These are phyloP conservation scores for Drosera spatulata DNA, from an alignment of 179 eudicot genomes.

Conservation along the genomic window DNA sequence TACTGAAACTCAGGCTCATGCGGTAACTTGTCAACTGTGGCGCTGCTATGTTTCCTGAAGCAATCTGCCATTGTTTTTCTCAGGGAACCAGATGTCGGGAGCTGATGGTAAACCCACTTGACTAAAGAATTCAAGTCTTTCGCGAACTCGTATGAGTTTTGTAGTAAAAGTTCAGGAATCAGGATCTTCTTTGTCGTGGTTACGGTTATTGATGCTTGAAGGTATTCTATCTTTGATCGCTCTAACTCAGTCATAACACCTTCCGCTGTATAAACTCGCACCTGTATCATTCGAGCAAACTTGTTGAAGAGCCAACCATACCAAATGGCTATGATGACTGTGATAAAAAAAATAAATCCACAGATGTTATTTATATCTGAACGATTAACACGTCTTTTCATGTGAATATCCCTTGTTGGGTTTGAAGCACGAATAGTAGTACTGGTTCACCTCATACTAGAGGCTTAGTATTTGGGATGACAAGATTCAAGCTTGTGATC, in stretches of 20 bases:
- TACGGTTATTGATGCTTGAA: slow-evolving; percentile 75
- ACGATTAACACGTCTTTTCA: no score
- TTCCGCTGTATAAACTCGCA: slow-evolving; percentile 68
- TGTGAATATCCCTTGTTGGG: no score
- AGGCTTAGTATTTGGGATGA: no score
- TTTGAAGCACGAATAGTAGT: no score
- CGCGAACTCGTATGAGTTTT: slow-evolving; percentile 60
- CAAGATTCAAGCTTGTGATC: no score
- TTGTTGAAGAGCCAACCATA: not conserved
- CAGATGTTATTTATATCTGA: not conserved
- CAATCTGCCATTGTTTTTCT: slow-evolving; percentile 85
- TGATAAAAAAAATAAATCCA: not conserved
- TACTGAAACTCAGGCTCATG: slow-evolving; percentile 82
- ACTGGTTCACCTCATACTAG: no score
- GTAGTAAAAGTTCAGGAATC: slow-evolving; percentile 59
- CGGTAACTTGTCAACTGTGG: slow-evolving; percentile 50
- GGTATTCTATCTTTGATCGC: slow-evolving; percentile 67
- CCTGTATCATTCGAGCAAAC: slow-evolving; percentile 20
- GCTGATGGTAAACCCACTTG: slow-evolving; percentile 78
- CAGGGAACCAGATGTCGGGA: slow-evolving; percentile 75
- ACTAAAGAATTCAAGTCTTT: slow-evolving; percentile 42
- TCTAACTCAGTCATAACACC: slow-evolving; percentile 59
- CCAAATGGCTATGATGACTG: not conserved
- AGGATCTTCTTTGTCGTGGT: slow-evolving; percentile 50
- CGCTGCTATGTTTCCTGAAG: slow-evolving; percentile 32